Percentiles rank a stretch among this genome's conserved stretches.
Evolutionary conservation across 2,329 filamentous ascomycete species (phyloP).

Genomic region (Fusarium miscanthi): DNA sequence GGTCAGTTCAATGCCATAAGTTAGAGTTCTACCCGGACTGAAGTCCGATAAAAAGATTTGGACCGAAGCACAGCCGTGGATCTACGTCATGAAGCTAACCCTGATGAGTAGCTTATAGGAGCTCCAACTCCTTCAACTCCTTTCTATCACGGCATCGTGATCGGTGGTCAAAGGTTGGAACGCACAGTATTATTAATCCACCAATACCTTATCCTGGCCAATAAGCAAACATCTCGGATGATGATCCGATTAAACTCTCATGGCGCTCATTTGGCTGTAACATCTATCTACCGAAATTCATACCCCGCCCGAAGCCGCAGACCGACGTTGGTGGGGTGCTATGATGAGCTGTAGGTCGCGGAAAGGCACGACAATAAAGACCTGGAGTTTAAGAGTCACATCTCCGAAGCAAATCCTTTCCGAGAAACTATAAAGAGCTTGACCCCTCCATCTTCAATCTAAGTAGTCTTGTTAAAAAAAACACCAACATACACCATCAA

Average conservation of each 20-base stretch:
- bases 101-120: background rate
- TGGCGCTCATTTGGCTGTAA: slow-evolving; percentile 1
- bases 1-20: background rate
- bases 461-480: background rate
- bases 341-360: background rate
- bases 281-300: background rate
- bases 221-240: slow-evolving; percentile 1
- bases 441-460: background rate
- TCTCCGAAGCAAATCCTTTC: slow-evolving; percentile 14
- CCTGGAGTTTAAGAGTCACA: slow-evolving; percentile 40
- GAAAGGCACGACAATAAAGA: slow-evolving; percentile 23
- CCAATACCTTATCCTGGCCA: background rate
- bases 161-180: background rate
- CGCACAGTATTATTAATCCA: slow-evolving; percentile 1
- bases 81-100: slow-evolving; percentile 31
- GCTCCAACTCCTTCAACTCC: background rate
- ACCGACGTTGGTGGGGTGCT: slow-evolving; percentile 21
- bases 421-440: slow-evolving; percentile 15
- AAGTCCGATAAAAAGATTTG: background rate
- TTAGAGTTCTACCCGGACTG: background rate
- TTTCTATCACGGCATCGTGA: background rate
- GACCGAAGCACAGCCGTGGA: background rate
- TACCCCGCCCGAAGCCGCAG: slow-evolving; percentile 33
- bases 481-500: background rate
- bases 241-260: background rate